These are phyloP conservation scores for Phyllosticta capitalensis DNA, from an alignment of 2,329 filamentous ascomycete genomes.

Conservation along the genomic window DNA sequence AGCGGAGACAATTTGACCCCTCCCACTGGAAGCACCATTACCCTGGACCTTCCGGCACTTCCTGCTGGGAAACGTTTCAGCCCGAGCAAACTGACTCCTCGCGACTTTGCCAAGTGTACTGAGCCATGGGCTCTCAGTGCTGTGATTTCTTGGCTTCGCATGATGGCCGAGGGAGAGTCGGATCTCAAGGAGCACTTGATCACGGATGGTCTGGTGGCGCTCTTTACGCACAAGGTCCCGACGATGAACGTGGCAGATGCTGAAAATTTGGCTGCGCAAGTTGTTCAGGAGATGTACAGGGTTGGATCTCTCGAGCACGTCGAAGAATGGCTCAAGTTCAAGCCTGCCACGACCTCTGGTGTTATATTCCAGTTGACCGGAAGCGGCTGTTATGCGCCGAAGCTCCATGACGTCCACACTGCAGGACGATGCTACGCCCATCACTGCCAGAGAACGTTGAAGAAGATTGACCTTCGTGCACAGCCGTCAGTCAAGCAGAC, in stretches of 20 bases:
- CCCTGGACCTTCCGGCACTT: conserved; percentile 76
- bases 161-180: conserved; percentile 82
- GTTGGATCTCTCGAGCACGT: conserved; percentile 72
- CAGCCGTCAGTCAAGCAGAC: conserved; percentile 50
- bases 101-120: conserved; percentile 72
- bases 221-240: conserved; percentile 91
- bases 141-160: conserved; percentile 77
- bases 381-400: conserved; percentile 80
- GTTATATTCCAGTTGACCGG: conserved; percentile 91
- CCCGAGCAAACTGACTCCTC: conserved; percentile 68
- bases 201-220: conserved; percentile 73
- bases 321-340: conserved; percentile 97
- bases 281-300: conserved; percentile 71
- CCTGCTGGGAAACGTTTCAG: conserved; percentile 75
- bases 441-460: conserved; percentile 86
- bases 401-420: conserved; percentile 60
- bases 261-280: conserved; percentile 69
- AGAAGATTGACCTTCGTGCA: conserved; percentile 81
- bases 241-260: conserved; percentile 98
- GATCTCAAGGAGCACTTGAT: conserved; percentile 79
- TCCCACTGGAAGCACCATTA: conserved; percentile 39
- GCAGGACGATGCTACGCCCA: conserved; percentile 81
- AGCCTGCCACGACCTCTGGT: conserved; percentile 68
- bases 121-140: conserved; percentile 91
- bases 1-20: conserved; percentile 48